Evolutionary conservation across 2,329 filamentous ascomycete genomes (phyloP), one percentile per base, ranked within the genome.

Genomic region (Pseudogymnoascus sp.): DNA sequence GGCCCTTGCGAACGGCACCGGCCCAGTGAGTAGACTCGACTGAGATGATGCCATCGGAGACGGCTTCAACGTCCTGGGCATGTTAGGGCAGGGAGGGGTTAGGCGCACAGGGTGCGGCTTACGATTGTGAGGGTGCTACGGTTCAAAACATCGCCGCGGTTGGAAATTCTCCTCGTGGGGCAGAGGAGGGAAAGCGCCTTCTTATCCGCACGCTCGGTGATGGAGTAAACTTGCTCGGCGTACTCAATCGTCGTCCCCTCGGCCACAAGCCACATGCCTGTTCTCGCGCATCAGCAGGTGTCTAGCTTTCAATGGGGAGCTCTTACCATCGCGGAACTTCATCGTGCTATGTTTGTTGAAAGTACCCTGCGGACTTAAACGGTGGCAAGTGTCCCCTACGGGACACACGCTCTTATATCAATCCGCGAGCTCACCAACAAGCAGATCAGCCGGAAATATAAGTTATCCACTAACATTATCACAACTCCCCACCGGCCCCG

Each of bases 181-280:
- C 83, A 87, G 0, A 87, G 74, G 15, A 87, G 76, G 23, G 77
- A 80, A 59, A 86, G 63, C 6, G 79, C 79, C 65, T 79, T 80
- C 5, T 77, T 77, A 61, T 77, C 79, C 59, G 78, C 73, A 17
- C 64, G 61, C 46, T 69, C 64, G 4, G 77, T 79, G 61, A 82
- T 75, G 7, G 79, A 78, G 70, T 85, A 82, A 15, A 88, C 77
- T 65, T 88, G 85, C 73, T 88, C 86, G 35, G 86, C 87, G 68
- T 88, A 88, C 70, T 88, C 83, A 26, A 86, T 79, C 60, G 79
- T 77, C 71, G 86, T 80, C 65, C 80, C 82, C 73, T 85, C 82
- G 63, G 82, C 84, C 44, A 81, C 79, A 59, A 88, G 77, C 87
- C 87, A 89, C 86, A 88, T 86, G 67, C 77, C 78, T 79, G 53